phyloP scores from a whole-genome alignment of 345 rosid species.

The Salix koriyanagi region DNA sequence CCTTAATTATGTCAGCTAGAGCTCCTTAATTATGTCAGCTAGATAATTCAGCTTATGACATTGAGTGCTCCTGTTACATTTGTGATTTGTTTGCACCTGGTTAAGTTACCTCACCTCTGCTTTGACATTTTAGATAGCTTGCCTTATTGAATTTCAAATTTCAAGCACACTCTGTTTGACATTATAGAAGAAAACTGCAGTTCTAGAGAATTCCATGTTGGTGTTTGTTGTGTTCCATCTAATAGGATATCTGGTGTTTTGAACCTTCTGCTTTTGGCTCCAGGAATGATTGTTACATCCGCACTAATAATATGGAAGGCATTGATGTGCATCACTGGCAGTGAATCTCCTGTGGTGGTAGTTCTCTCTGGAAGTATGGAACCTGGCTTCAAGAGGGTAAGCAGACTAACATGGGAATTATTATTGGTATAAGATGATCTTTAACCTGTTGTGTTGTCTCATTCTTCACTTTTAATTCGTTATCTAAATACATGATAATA shows the following conservation, averaged over 20 bases:
- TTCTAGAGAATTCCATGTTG: background rate
- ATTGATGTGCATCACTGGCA: constrained; percentile 93
- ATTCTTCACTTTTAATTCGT: background rate
- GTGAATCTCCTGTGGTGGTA: constrained; percentile 97
- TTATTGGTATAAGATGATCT: background rate
- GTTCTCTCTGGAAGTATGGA: constrained; percentile 99
- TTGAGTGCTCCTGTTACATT: background rate
- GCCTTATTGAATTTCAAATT: background rate
- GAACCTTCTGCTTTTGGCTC: constrained; percentile 1
- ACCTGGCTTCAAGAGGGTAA: constrained; percentile 95
- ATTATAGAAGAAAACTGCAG: background rate
- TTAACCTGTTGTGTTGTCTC: background rate
- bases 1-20: background rate
- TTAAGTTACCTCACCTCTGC: background rate
- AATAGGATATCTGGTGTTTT: constrained; percentile 5
- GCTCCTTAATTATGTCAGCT: background rate
- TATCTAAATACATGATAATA: background rate
- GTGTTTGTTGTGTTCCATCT: background rate
- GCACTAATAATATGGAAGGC: constrained; percentile 95
- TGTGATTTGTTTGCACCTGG: background rate
- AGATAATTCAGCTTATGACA: background rate
- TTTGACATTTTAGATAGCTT: background rate
- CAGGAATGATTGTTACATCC: constrained; percentile 95
- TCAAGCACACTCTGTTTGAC: background rate
- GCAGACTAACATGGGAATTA: background rate